These are phyloP conservation scores for Mortierella sp. DNA, from an alignment of 371 early-diverging fungal genomes.

Conservation along the genomic window DNA sequence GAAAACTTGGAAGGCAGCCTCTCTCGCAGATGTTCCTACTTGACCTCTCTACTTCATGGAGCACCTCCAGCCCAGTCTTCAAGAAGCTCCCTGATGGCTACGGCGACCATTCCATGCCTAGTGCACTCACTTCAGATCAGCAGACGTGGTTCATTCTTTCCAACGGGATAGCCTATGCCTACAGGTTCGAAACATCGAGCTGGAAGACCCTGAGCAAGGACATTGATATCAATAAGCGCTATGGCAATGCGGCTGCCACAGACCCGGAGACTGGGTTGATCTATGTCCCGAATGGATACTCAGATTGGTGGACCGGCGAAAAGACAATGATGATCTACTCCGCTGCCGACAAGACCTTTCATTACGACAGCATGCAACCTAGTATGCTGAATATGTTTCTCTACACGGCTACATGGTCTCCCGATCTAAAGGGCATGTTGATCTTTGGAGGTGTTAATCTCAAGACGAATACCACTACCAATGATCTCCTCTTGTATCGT, in stretches of 20 bases:
- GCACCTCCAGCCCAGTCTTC: constrained; percentile 4
- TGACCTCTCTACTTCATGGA: constrained; percentile 22
- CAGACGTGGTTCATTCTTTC: constrained; percentile 11
- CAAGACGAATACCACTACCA: neutral
- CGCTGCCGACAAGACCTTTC: neutral
- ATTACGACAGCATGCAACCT: neutral
- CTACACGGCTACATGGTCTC: constrained; percentile 15
- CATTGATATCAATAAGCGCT: neutral
- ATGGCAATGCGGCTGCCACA: constrained; percentile 1
- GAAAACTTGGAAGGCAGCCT: neutral
- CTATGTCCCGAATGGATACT: constrained; percentile 12
- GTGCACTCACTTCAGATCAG: neutral
- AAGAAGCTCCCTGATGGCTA: constrained; percentile 10
- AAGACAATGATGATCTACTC: neutral
- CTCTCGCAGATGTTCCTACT: constrained; percentile 9
- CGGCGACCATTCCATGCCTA: neutral
- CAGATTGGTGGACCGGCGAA: neutral
- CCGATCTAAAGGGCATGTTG: neutral
- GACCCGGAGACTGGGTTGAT: constrained; percentile 17
- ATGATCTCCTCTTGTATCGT: neutral
- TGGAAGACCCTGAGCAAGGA: constrained; percentile 3
- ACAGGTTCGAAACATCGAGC: neutral
- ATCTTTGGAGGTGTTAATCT: constrained; percentile 9
- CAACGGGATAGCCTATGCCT: constrained; percentile 4
- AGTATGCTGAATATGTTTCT: neutral